phyloP scores from a whole-genome alignment of 1,139 yeast genomes.

The Pichia sp. region DNA sequence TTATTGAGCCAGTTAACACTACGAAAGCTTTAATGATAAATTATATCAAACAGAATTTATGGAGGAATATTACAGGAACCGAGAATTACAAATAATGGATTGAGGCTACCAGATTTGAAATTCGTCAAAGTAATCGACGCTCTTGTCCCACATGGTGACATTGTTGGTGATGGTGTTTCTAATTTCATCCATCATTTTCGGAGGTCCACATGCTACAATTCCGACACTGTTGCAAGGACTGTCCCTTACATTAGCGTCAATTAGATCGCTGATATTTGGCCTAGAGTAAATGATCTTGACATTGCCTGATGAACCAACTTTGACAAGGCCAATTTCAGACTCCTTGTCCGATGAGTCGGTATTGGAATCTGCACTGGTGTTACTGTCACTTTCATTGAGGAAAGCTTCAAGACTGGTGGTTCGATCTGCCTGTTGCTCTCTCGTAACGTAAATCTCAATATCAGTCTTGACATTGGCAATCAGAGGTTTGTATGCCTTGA shows the following conservation, averaged over 20 bases:
- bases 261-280: constrained; percentile 33
- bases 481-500: constrained; percentile 7
- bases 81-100: too few relatives aligned
- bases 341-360: constrained; percentile 4
- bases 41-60: too few relatives aligned
- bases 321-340: too few relatives aligned
- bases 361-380: constrained; percentile 1
- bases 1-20: too few relatives aligned
- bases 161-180: constrained; percentile 15
- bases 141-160: constrained; percentile 11
- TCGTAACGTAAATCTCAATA: constrained; percentile 14
- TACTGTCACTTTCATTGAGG: neutral
- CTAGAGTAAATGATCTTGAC: constrained; percentile 31
- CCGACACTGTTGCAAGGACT: constrained; percentile 31
- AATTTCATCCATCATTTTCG: constrained; percentile 35
- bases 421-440: constrained; percentile 7
- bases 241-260: constrained; percentile 29
- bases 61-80: too few relatives aligned
- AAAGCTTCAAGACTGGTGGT: neutral
- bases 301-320: too few relatives aligned
- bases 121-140: constrained; percentile 23
- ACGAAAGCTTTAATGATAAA: too few relatives aligned
- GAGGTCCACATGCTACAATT: constrained; percentile 39
- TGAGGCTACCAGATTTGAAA: constrained; percentile 18
- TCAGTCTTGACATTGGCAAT: constrained; percentile 5